Conservation (phyloP, 148 eudicot species). For the Talinum fruticosum region DNA sequence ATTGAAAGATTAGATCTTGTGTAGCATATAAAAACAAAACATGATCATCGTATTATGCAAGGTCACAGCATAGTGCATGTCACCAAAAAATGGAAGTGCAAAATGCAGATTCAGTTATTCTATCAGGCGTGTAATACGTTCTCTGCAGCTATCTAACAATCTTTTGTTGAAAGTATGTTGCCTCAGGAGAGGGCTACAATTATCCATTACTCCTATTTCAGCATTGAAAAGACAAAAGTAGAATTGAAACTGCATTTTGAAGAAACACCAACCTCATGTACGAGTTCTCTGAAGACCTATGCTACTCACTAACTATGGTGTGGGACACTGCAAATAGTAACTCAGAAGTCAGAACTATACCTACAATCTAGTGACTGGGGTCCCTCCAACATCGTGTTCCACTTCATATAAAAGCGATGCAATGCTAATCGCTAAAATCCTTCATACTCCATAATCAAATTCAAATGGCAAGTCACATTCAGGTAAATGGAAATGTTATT, state of each 20-base stretch:
- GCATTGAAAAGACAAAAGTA: not conserved
- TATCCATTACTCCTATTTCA: not conserved
- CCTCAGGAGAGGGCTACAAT: not conserved
- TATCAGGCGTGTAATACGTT: not conserved
- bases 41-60: not conserved
- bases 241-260: not conserved
- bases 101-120: not conserved
- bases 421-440: not conserved
- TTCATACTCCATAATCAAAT: not conserved
- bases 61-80: not conserved
- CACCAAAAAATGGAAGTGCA: not conserved
- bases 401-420: not conserved
- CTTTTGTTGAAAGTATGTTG: not conserved
- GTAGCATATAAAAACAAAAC: not conserved
- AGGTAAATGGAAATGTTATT: not conserved
- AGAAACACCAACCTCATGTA: not conserved
- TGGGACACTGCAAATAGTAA: not conserved
- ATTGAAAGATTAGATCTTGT: slow-evolving; percentile 16
- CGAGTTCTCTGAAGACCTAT: not conserved
- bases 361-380: not conserved
- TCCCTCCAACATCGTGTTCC: not conserved
- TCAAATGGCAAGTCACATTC: not conserved
- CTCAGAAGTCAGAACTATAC: not conserved
- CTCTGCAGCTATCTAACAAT: not conserved
- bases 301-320: not conserved